phyloP scores from a whole-genome alignment of 2,329 filamentous ascomycete species.

The Ascochyta pisi region DNA sequence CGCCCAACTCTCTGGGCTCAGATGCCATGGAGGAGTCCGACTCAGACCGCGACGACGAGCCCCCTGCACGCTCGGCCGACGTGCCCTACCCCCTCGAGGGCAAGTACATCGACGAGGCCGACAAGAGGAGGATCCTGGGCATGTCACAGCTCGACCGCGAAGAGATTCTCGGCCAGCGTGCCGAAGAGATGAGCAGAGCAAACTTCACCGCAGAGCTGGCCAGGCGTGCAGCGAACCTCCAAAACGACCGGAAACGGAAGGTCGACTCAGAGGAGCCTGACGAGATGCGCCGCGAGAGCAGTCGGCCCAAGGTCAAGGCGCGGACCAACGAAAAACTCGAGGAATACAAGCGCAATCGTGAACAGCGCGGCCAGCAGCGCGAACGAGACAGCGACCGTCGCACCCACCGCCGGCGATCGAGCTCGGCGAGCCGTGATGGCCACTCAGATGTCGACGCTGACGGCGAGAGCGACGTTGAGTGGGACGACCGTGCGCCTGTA shows the following conservation, averaged over 20 bases:
- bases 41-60: constrained; percentile 52
- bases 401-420: constrained; percentile 54
- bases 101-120: constrained; percentile 68
- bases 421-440: constrained; percentile 48
- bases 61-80: constrained; percentile 63
- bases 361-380: constrained; percentile 66
- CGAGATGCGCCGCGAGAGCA: constrained; percentile 74
- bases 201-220: constrained; percentile 83
- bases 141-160: constrained; percentile 93
- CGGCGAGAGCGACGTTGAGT: constrained; percentile 79
- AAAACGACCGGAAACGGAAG: constrained; percentile 74
- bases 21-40: constrained; percentile 88
- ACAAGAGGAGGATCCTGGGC: constrained; percentile 71
- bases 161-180: constrained; percentile 85
- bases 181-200: constrained; percentile 79
- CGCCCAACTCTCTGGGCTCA: constrained; percentile 76
- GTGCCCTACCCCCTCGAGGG: constrained; percentile 85
- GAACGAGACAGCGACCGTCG: constrained; percentile 57
- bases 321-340: constrained; percentile 79
- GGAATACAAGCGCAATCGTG: constrained; percentile 61
- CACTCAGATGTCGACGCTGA: constrained; percentile 68
- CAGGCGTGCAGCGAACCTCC: constrained; percentile 73
- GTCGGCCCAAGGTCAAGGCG: constrained; percentile 54
- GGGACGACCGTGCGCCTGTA: constrained; percentile 64
- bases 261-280: constrained; percentile 80